Percentiles rank a stretch among this genome's conserved stretches.
Evolutionary conservation across 1,284 basidiomycete species (phyloP).

Genomic region (Ceratobasidium sp.): DNA sequence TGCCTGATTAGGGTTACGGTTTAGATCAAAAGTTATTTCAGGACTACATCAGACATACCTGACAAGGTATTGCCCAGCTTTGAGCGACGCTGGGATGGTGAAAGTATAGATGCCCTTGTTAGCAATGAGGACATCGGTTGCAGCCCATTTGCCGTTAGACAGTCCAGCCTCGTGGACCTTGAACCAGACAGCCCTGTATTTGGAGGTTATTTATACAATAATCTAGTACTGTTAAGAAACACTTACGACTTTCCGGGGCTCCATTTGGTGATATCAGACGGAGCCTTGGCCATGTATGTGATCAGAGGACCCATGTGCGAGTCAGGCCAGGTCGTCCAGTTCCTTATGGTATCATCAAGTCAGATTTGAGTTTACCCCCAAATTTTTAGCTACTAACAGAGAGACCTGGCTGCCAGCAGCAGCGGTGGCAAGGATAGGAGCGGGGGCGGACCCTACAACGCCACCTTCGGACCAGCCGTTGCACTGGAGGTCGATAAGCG

Average conservation of each 20-base stretch:
- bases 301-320: slow-evolving; percentile 61
- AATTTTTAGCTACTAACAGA: slow-evolving; percentile 49
- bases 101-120: slow-evolving; percentile 63
- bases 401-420: slow-evolving; percentile 62
- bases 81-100: slow-evolving; percentile 62
- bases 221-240: neutral
- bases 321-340: slow-evolving; percentile 51
- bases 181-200: slow-evolving; percentile 63
- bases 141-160: slow-evolving; percentile 63
- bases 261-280: slow-evolving; percentile 62
- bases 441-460: slow-evolving; percentile 60
- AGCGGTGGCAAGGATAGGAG: slow-evolving; percentile 63
- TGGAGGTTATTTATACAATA: neutral
- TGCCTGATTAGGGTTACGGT: neutral
- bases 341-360: slow-evolving; percentile 46
- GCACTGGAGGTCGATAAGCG: slow-evolving; percentile 40
- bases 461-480: slow-evolving; percentile 58
- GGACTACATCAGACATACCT: slow-evolving; percentile 58
- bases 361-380: neutral
- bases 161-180: slow-evolving; percentile 64
- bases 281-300: slow-evolving; percentile 65
- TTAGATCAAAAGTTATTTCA: neutral
- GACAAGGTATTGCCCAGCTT: slow-evolving; percentile 65
- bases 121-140: slow-evolving; percentile 59
- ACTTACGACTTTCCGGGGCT: slow-evolving; percentile 58